Evolutionary conservation across 805 yeast genomes (phyloP).

Genomic region (Ogataea wickerhamii): DNA sequence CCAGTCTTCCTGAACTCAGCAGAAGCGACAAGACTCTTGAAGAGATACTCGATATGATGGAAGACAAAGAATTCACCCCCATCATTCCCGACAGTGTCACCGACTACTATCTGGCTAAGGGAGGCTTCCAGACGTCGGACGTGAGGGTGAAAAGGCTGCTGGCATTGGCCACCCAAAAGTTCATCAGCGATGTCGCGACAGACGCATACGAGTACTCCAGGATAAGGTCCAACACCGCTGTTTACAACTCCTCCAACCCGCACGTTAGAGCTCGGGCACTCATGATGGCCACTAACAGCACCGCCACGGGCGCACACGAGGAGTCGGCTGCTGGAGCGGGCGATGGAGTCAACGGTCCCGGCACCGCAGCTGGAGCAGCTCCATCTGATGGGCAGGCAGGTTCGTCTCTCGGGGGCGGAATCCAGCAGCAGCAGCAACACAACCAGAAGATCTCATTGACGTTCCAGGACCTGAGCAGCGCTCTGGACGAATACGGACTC

Average conservation of each 20-base stretch:
- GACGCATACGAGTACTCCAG: constrained; percentile 96
- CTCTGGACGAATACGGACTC: constrained; percentile 78
- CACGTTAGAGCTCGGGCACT: constrained; percentile 80
- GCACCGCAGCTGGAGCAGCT: constrained; percentile 4
- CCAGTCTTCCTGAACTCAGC: constrained; percentile 58
- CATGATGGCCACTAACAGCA: constrained; percentile 50
- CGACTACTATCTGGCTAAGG: constrained; percentile 75
- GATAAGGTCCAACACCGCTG: constrained; percentile 83
- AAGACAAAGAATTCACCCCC: constrained; percentile 92
- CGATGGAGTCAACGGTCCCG: constrained; percentile 7
- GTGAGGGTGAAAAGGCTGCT: constrained; percentile 73
- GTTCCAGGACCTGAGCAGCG: constrained; percentile 89
- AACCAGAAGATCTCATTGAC: constrained; percentile 73
- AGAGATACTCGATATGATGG: constrained; percentile 85
- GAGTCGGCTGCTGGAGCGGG: constrained; percentile 33
- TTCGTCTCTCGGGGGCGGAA: constrained; percentile 11
- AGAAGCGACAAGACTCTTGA: constrained; percentile 77
- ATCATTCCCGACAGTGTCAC: constrained; percentile 96
- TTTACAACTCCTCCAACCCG: constrained; percentile 81
- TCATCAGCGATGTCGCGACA: constrained; percentile 88
- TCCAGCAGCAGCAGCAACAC: constrained; percentile 19
- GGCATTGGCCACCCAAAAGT: constrained; percentile 95
- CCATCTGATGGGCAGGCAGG: constrained; percentile 15
- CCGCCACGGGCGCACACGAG: constrained; percentile 24
- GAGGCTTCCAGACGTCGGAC: constrained; percentile 82